These are phyloP conservation scores for Penicillium expansum DNA, from an alignment of 2,329 filamentous ascomycete species.

Conservation along the genomic window DNA sequence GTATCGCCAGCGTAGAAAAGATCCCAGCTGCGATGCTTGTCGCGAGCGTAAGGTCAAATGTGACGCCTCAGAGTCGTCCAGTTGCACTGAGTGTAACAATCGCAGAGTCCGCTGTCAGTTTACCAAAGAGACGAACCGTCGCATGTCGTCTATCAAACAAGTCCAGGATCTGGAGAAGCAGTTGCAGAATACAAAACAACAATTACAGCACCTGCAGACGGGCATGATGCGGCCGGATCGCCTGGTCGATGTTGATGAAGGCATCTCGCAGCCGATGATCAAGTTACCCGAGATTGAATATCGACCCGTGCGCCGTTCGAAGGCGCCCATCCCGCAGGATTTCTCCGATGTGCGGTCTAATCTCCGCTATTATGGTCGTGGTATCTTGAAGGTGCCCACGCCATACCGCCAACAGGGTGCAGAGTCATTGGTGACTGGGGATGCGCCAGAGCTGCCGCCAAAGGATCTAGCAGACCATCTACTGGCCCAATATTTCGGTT, in stretches of 20 bases:
- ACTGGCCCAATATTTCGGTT: slow-evolving; percentile 70
- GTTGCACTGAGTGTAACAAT: slow-evolving; percentile 95
- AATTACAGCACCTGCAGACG: slow-evolving; percentile 71
- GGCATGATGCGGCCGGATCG: slow-evolving; percentile 55
- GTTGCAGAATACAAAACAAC: slow-evolving; percentile 72
- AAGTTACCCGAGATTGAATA: slow-evolving; percentile 65
- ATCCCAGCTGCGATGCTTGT: slow-evolving; percentile 96
- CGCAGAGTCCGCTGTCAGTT: slow-evolving; percentile 97
- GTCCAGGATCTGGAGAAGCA: slow-evolving; percentile 96
- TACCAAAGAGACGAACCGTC: slow-evolving; percentile 95
- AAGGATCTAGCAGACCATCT: slow-evolving; percentile 69
- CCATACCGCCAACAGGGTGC: slow-evolving; percentile 59
- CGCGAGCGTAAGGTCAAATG: slow-evolving; percentile 81
- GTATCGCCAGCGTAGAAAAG: slow-evolving; percentile 91
- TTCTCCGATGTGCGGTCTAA: slow-evolving; percentile 70
- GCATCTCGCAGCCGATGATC: slow-evolving; percentile 46
- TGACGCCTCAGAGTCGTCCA: slow-evolving; percentile 92
- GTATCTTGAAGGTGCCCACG: slow-evolving; percentile 75
- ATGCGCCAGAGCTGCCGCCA: slow-evolving; percentile 66
- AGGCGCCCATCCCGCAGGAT: slow-evolving; percentile 63
- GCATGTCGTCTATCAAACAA: slow-evolving; percentile 99
- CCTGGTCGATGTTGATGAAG: slow-evolving; percentile 45
- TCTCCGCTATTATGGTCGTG: slow-evolving; percentile 69
- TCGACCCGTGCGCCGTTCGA: slow-evolving; percentile 62
- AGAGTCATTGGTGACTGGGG: slow-evolving; percentile 52